Conservation (phyloP, 78 protist species). For the Fonticula alba region DNA sequence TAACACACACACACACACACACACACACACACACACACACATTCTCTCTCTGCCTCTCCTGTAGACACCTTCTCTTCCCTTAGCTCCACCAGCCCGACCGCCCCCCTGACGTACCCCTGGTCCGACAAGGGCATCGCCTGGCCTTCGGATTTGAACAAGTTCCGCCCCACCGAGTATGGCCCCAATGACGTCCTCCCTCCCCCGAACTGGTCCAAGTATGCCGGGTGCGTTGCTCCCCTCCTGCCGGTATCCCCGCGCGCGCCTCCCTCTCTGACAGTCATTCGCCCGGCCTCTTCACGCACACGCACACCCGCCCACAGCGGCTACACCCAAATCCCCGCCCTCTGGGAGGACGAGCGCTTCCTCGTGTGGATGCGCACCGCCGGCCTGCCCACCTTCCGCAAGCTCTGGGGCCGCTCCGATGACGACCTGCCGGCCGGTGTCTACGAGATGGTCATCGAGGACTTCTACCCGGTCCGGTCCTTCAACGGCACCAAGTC, state of each 20-base stretch:
- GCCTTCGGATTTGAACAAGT: conserved; percentile 30
- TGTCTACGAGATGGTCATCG: conserved; percentile 16
- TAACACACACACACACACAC: no score
- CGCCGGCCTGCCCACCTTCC: conserved; percentile 81
- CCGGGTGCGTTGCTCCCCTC: no score
- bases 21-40: no score
- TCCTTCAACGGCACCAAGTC: conserved; percentile 57
- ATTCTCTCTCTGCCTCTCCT: no score
- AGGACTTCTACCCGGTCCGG: conserved; percentile 34
- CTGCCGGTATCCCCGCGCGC: no score
- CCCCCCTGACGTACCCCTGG: no score
- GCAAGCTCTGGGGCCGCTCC: conserved; percentile 63
- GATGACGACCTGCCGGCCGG: conserved; percentile 34
- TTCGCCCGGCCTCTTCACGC: not conserved
- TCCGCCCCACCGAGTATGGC: conserved; percentile 13
- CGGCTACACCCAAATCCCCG: not conserved
- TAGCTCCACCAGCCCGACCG: no score
- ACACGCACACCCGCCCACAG: not conserved
- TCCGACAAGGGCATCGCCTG: no score
- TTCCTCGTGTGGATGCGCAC: conserved; percentile 91
- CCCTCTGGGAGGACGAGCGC: conserved; percentile 40
- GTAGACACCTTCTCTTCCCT: no score
- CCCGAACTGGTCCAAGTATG: conserved; percentile 1
- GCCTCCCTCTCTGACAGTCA: no score
- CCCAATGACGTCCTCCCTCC: not conserved